Evolutionary conservation across 768 basidiomycete genomes (phyloP), one percentile per base, ranked within the genome.

Genomic region (Dioszegia aurantiaca): DNA sequence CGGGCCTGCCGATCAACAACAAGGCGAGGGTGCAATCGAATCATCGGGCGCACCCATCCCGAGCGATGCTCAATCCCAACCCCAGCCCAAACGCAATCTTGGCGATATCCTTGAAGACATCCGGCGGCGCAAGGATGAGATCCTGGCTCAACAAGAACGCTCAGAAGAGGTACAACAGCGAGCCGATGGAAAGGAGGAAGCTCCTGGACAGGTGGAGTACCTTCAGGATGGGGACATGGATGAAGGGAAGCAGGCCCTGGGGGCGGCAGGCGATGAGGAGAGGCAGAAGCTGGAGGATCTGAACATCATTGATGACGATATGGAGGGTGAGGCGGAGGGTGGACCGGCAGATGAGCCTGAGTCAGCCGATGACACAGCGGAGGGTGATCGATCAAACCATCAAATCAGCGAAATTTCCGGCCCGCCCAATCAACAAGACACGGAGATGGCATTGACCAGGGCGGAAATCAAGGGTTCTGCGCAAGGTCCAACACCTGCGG

Each of bases 51-150:
- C 73, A 1, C 70, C 67, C 26, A 46, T 70, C 16, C 67, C 72
- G 24, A 58, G 64, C 23, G 61, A 69, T 21, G 40, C 56, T 37
- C 36, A 56, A 8, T 58, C 56, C 19, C 64, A 65, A 37, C 77
- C 62, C 14, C 66, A 70, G 44, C 17, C 60, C 19, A 85, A 68
- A 36, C 88, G 90, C 48, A 87, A 84, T 62, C 83, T 92, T 2
- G 91, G 91, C 28, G 91, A 95, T 68, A 83, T 87, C 0, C 75
- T 89, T 51, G 83, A 87, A 63, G 87, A 93, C 66, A 87, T 93
- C 54, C 85, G 83, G 47, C 84, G 87, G 60, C 85, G 86, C n/a
- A 84, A 90, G 63, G 85, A 92, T 58, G 87, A 90, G 58, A 94
- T 97, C 59, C 63, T 74, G 3, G 62, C 72, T 21, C 74, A 73